Conservation (phyloP, 2,329 filamentous ascomycete species). For the Scedosporium minutisporum region DNA sequence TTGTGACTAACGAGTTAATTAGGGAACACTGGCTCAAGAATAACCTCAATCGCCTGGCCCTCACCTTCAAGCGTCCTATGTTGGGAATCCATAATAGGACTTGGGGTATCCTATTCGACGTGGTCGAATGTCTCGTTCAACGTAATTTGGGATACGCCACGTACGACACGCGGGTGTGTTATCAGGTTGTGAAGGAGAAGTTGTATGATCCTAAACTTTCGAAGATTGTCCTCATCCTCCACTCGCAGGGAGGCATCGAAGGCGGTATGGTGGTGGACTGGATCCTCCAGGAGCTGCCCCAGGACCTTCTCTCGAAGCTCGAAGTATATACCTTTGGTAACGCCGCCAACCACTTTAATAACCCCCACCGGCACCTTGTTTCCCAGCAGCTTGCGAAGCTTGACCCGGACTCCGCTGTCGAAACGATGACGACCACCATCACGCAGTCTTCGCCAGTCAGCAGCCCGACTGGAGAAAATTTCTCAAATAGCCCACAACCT, state of each 20-base stretch:
- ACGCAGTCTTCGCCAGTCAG: constrained; percentile 12
- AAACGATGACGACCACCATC: constrained; percentile 22
- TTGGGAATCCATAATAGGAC: constrained; percentile 69
- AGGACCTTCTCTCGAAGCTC: constrained; percentile 55
- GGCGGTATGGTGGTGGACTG: constrained; percentile 66
- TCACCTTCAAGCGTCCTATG: constrained; percentile 63
- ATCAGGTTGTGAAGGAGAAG: constrained; percentile 50
- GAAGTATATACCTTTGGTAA: constrained; percentile 74
- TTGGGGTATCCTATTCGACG: constrained; percentile 64
- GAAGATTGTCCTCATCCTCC: constrained; percentile 65
- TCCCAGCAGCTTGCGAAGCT: constrained; percentile 24
- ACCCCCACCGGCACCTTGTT: constrained; percentile 47
- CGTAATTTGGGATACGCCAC: constrained; percentile 67
- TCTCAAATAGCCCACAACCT: background rate
- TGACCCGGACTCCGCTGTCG: constrained; percentile 20
- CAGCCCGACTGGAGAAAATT: background rate
- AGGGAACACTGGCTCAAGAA: constrained; percentile 57
- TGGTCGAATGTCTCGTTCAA: constrained; percentile 69
- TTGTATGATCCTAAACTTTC: constrained; percentile 52
- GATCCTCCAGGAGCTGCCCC: constrained; percentile 62
- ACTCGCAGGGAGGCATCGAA: constrained; percentile 71
- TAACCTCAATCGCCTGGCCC: constrained; percentile 61
- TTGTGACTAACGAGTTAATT: constrained; percentile 9
- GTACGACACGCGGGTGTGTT: constrained; percentile 53
- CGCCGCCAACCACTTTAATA: constrained; percentile 75